Conservation (phyloP, 768 basidiomycete species). For the Nevesoporus exiguus region DNA sequence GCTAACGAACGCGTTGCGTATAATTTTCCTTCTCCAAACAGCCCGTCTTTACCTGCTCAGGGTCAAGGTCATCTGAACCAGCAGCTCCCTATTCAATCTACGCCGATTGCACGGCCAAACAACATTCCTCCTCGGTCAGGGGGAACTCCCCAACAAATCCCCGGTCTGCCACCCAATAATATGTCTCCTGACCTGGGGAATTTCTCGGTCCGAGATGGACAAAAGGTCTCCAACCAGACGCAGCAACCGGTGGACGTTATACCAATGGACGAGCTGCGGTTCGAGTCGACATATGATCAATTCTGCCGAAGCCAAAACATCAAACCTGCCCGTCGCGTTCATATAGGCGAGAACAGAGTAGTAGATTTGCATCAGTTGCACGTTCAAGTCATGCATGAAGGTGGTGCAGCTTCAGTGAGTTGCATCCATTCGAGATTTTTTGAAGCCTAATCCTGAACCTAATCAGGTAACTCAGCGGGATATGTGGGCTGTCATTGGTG, state of each 20-base stretch:
- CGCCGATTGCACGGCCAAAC: conserved; percentile 29
- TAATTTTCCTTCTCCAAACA: conserved; percentile 16
- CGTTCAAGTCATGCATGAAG: conserved; percentile 53
- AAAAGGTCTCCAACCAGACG: conserved; percentile 20
- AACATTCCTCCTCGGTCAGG: conserved; percentile 38
- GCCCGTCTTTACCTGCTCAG: conserved; percentile 22
- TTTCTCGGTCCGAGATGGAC: conserved; percentile 19
- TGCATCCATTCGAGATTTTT: neutral
- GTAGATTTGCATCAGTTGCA: conserved; percentile 65
- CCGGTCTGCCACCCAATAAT: conserved; percentile 28
- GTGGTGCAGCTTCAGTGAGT: conserved; percentile 48
- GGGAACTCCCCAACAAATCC: conserved; percentile 37
- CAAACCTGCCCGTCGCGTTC: conserved; percentile 35
- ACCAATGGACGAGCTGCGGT: conserved; percentile 49
- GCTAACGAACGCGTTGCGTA: conserved; percentile 16
- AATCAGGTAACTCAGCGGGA: conserved; percentile 53
- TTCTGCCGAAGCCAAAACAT: conserved; percentile 44
- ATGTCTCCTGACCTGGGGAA: conserved; percentile 36
- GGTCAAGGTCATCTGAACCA: conserved; percentile 17
- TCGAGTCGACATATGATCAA: conserved; percentile 49
- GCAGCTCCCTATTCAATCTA: conserved; percentile 33
- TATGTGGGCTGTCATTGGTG: conserved; percentile 63
- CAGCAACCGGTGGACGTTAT: conserved; percentile 19
- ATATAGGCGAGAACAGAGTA: conserved; percentile 49
- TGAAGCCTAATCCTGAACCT: conserved; percentile 7